phyloP scores from a whole-genome alignment of 169 alveolate genomes.

The Haemoproteus tartakovskyi region DNA sequence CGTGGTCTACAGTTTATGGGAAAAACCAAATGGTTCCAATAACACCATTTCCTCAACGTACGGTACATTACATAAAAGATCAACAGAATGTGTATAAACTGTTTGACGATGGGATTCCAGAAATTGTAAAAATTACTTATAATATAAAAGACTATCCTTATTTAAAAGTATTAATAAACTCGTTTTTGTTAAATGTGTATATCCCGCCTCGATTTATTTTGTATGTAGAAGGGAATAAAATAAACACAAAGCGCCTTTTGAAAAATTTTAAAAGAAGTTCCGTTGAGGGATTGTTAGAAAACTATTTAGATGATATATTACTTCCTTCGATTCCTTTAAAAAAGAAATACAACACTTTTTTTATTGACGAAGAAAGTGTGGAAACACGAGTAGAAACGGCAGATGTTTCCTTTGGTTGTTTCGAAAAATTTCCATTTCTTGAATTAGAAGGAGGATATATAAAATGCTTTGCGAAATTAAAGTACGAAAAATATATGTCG shows the following conservation, averaged over 20 bases:
- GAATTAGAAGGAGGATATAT: constrained; percentile 59
- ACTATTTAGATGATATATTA: constrained; percentile 71
- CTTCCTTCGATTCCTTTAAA: constrained; percentile 70
- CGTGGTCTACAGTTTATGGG: too few relatives aligned
- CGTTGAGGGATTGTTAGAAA: constrained; percentile 74
- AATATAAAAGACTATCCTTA: constrained; percentile 71
- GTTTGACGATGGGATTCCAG: constrained; percentile 76
- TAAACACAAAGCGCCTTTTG: constrained; percentile 51
- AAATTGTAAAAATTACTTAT: constrained; percentile 70
- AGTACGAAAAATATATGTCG: constrained; percentile 30
- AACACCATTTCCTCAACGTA: too few relatives aligned
- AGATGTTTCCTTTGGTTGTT: constrained; percentile 47
- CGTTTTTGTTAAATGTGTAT: constrained; percentile 74
- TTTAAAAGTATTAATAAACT: constrained; percentile 72
- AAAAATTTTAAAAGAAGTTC: constrained; percentile 68
- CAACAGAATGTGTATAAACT: constrained; percentile 18
- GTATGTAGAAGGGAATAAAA: constrained; percentile 80
- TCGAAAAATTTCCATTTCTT: constrained; percentile 43
- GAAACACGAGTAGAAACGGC: constrained; percentile 19
- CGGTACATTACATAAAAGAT: constrained; percentile 19
- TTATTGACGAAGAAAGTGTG: constrained; percentile 1
- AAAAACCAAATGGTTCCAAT: too few relatives aligned
- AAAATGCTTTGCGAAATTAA: constrained; percentile 59
- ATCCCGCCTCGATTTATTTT: constrained; percentile 82
- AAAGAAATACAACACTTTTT: constrained; percentile 31